Conservation (phyloP, 352 stramenopile species). For the Plasmopara halstedii region DNA sequence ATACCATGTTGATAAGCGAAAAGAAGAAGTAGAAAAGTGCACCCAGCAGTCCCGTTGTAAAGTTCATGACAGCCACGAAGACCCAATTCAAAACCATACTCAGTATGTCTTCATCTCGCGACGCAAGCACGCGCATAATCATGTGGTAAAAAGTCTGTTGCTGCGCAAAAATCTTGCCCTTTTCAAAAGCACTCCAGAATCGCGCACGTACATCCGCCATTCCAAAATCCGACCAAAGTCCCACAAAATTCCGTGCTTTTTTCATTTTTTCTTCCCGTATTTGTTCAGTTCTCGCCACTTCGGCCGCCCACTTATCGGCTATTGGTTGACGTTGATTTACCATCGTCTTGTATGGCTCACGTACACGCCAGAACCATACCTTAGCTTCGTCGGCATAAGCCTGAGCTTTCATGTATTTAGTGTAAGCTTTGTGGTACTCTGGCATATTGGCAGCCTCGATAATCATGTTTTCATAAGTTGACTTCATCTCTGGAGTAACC, state of each 20-base stretch:
- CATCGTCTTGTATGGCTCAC: slow-evolving; percentile 56
- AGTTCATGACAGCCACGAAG: slow-evolving; percentile 79
- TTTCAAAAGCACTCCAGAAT: slow-evolving; percentile 81
- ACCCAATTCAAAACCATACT: slow-evolving; percentile 80
- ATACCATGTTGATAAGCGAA: slow-evolving; percentile 75
- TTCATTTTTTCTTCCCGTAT: slow-evolving; percentile 67
- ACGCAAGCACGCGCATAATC: slow-evolving; percentile 61
- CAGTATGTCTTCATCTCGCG: slow-evolving; percentile 66
- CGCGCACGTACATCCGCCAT: slow-evolving; percentile 61
- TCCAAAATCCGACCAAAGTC: slow-evolving; percentile 80
- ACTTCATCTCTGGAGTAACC: slow-evolving; percentile 71
- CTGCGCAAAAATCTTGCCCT: slow-evolving; percentile 80
- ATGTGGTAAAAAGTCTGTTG: slow-evolving; percentile 86
- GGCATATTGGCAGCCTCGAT: slow-evolving; percentile 69
- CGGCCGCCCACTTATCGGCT: slow-evolving; percentile 50
- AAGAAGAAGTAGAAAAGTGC: slow-evolving; percentile 84
- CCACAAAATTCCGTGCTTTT: slow-evolving; percentile 68
- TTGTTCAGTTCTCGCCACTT: slow-evolving; percentile 47
- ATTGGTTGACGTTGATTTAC: slow-evolving; percentile 48
- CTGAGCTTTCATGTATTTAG: slow-evolving; percentile 43
- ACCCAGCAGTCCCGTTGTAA: slow-evolving; percentile 78
- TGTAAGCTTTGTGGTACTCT: slow-evolving; percentile 66
- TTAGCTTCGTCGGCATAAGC: slow-evolving; percentile 58
- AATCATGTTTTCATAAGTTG: slow-evolving; percentile 69
- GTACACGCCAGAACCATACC: slow-evolving; percentile 84